Percentiles rank a stretch among this genome's conserved stretches.
Evolutionary conservation across 208 protist genomes (phyloP).

Genomic region (Leishmania guyanensis): DNA sequence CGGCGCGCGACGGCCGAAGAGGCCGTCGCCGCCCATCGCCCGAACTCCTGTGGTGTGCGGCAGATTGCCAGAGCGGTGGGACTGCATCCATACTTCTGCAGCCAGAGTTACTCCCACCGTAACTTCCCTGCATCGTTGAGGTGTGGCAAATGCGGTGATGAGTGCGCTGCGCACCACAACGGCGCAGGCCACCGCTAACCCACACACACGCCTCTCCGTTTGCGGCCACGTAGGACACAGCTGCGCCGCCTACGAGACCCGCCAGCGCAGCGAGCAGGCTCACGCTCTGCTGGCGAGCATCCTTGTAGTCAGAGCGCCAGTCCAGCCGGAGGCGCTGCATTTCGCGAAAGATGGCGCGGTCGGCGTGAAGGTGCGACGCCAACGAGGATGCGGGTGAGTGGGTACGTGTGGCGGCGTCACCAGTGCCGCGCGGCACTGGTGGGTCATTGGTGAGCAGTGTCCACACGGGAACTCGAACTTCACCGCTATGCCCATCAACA

Average conservation of each 20-base stretch:
- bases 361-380: constrained; percentile 11
- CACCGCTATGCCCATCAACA: background rate
- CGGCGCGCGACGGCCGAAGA: background rate
- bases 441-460: constrained; percentile 6
- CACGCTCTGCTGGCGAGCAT: background rate
- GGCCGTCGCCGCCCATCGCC: background rate
- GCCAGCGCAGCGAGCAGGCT: background rate
- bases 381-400: background rate
- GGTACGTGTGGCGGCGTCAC: background rate
- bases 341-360: constrained; percentile 14
- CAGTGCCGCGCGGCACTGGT: background rate
- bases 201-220: constrained; percentile 16
- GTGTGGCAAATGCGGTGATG: background rate
- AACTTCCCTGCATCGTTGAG: background rate
- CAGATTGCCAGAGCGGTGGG: background rate
- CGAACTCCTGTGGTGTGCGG: background rate
- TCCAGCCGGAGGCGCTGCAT: constrained; percentile 15
- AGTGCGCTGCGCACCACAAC: background rate
- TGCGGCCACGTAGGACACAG: constrained; percentile 11
- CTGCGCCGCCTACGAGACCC: constrained; percentile 21
- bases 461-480: constrained; percentile 11
- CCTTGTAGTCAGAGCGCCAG: constrained; percentile 14
- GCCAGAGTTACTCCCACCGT: background rate
- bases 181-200: constrained; percentile 33
- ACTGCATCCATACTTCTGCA: background rate